phyloP scores from a whole-genome alignment of 2,329 filamentous ascomycete genomes.

The Shiraia bambusicola region DNA sequence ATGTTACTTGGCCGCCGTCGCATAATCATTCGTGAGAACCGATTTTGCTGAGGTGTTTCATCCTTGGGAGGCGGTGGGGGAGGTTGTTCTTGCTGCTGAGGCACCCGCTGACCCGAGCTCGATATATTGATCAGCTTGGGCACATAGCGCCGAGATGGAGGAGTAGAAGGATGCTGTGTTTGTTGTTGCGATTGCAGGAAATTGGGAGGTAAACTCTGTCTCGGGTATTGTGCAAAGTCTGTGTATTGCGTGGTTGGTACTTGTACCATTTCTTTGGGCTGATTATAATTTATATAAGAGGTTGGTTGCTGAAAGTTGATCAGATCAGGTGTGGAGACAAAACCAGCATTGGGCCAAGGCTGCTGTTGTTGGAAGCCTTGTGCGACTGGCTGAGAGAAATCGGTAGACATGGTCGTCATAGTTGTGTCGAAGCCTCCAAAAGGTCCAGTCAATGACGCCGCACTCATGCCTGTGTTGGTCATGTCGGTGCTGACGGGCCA shows the following conservation, averaged over 20 bases:
- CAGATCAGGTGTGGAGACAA: constrained; percentile 37
- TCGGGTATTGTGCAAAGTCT: constrained; percentile 37
- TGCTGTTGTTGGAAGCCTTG: constrained; percentile 34
- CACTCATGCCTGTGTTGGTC: constrained; percentile 29
- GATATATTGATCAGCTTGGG: constrained; percentile 41
- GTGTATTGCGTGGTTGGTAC: constrained; percentile 40
- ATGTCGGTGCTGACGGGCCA: constrained; percentile 41
- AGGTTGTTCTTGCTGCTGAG: constrained; percentile 34
- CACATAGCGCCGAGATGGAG: constrained; percentile 32
- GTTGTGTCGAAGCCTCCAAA: constrained; percentile 32
- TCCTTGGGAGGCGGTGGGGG: constrained; percentile 42
- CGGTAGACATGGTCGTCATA: constrained; percentile 35
- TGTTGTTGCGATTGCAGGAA: constrained; percentile 28
- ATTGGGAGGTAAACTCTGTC: constrained; percentile 41
- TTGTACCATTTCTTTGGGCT: constrained; percentile 34
- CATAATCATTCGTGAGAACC: constrained; percentile 41
- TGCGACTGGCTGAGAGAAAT: constrained; percentile 36
- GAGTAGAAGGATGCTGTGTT: constrained; percentile 8
- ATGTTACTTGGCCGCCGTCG: constrained; percentile 41
- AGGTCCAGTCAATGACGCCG: constrained; percentile 31
- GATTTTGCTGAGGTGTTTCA: constrained; percentile 31
- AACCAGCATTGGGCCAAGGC: constrained; percentile 39
- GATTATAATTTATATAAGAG: constrained; percentile 36
- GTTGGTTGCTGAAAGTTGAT: constrained; percentile 36
- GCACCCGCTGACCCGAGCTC: constrained; percentile 26